A percentile compares a stretch with the other conserved stretches of the same genome.
Evolutionary conservation across 768 basidiomycete genomes (phyloP).

Genomic region (Pholiota molesta): DNA sequence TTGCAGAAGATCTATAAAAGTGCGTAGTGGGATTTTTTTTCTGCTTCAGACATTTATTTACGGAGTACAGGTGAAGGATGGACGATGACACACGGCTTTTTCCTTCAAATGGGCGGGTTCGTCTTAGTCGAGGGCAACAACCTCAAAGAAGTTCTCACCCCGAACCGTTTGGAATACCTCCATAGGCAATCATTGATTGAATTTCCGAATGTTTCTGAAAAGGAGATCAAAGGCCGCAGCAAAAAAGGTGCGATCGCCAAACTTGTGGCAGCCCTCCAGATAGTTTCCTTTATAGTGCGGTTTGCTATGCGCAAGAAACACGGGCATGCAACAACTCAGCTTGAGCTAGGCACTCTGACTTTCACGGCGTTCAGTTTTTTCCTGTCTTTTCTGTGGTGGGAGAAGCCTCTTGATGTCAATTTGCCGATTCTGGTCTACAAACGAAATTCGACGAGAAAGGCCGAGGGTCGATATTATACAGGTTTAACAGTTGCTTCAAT

Average conservation of each 20-base stretch:
- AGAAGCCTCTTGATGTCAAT: conserved; percentile 36
- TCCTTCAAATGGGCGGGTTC: conserved; percentile 19
- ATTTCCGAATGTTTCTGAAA: conserved; percentile 4
- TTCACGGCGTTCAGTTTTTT: conserved; percentile 31
- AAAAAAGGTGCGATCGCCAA: conserved; percentile 36
- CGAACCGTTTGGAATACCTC: not conserved
- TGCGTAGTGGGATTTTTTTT: not conserved
- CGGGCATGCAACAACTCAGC: conserved; percentile 29
- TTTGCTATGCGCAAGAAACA: conserved; percentile 24
- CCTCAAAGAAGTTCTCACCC: not conserved
- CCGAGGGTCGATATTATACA: no score
- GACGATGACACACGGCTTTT: conserved; percentile 13
- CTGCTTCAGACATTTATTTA: not conserved
- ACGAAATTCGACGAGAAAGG: not conserved
- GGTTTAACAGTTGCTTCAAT: no score
- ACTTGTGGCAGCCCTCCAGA: conserved; percentile 30
- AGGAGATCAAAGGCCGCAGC: conserved; percentile 20
- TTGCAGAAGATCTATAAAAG: not conserved
- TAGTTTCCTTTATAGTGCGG: conserved; percentile 34
- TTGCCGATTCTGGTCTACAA: conserved; percentile 7
- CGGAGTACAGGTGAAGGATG: not conserved
- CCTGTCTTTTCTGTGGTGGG: conserved; percentile 37
- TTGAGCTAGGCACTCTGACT: conserved; percentile 36
- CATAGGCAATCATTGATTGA: not conserved
- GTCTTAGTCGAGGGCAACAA: not conserved